Percentiles rank a stretch among this genome's conserved stretches.
phyloP scores from a whole-genome alignment of 257 asterid species.

The Euphrasia confusa region DNA sequence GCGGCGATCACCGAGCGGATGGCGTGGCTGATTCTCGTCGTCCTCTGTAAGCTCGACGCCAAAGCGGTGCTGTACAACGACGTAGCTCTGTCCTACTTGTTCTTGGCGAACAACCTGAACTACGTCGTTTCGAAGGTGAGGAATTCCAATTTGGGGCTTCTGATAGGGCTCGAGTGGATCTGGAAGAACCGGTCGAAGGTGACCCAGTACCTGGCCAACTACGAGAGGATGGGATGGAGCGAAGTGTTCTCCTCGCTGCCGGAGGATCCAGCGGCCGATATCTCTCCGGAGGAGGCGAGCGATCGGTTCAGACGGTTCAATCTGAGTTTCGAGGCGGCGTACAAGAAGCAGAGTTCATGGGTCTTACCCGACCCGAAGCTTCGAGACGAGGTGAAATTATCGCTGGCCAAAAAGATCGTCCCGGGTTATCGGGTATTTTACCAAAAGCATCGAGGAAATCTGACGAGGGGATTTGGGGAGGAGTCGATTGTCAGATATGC shows the following conservation, averaged over 20 bases:
- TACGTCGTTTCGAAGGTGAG: slow-evolving; percentile 32
- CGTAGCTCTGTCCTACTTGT: slow-evolving; percentile 44
- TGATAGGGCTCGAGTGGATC: slow-evolving; percentile 51
- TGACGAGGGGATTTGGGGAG: slow-evolving; percentile 6
- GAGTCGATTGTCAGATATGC: slow-evolving; percentile 35
- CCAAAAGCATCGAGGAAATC: slow-evolving; percentile 24
- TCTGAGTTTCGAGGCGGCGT: slow-evolving; percentile 40
- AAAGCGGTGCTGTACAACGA: slow-evolving; percentile 46
- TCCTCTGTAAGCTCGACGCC: slow-evolving; percentile 51
- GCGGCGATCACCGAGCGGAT: slow-evolving; percentile 31
- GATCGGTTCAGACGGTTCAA: slow-evolving; percentile 35
- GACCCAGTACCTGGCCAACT: slow-evolving; percentile 37
- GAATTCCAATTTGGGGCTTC: slow-evolving; percentile 32
- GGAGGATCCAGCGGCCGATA: slow-evolving; percentile 33
- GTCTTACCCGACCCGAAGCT: slow-evolving; percentile 54
- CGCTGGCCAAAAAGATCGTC: slow-evolving; percentile 33
- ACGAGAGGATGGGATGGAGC: slow-evolving; percentile 45
- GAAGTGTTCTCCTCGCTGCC: slow-evolving; percentile 38
- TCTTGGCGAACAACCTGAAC: slow-evolving; percentile 55
- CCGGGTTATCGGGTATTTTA: slow-evolving; percentile 38
- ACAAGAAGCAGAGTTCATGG: slow-evolving; percentile 50
- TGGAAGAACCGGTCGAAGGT: slow-evolving; percentile 37
- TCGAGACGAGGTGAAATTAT: slow-evolving; percentile 36
- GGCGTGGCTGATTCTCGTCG: slow-evolving; percentile 49
- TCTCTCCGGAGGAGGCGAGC: slow-evolving; percentile 22